Evolutionary conservation across 139 green algal species (phyloP), one percentile per base, ranked within the genome.

Genomic region (Nannochloris sp.): DNA sequence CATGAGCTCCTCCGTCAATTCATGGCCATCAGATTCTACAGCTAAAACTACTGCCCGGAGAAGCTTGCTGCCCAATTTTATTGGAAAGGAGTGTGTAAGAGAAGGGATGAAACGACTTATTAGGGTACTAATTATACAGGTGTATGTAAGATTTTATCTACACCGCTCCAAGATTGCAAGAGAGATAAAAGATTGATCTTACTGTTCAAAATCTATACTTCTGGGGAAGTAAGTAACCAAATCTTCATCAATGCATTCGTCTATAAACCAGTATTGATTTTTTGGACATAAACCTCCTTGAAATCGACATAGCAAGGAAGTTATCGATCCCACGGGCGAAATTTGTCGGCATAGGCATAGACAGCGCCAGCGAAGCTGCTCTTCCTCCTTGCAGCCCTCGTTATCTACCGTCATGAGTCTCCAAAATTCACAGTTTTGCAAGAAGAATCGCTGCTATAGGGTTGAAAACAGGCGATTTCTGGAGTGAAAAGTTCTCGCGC

Each of bases 1-100:
- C 60, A 70, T 70, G 4, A 75, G 34, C 35, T 46, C 60, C 7
- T 75, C 68, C n/a, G n/a, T 29, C 15, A 63, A 27, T 39, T 62
- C 45, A 13, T 42, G 44, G 2, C 59, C 60, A 27, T 61, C 47
- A n/a, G 45, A n/a, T 45, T 75, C 68, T 4, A 54, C 68, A 10
- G 60, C 68, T 35, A 75, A 35, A 29, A 75, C 34, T 10, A 54
- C 56, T 3, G 68, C 68, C 27, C 47, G 24, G 25, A 75, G 59
- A 44, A 68, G 12, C 3, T 56, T 38, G 46, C 63, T 70, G 63
- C 19, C 2, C 4, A 27, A 45, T 44, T n/a, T n/a, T 19, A 56
- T 15, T 15, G 3, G 35, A 35, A 19, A 6, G 19, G 42, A 27
- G 42, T 2, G 3, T 30, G 7, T 51, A 27, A 65, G 58, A n/a